Percentiles rank a stretch among this genome's conserved stretches.
Conservation (phyloP, 176 grass and related monocot species). For the Thinopyrum elongatum region DNA sequence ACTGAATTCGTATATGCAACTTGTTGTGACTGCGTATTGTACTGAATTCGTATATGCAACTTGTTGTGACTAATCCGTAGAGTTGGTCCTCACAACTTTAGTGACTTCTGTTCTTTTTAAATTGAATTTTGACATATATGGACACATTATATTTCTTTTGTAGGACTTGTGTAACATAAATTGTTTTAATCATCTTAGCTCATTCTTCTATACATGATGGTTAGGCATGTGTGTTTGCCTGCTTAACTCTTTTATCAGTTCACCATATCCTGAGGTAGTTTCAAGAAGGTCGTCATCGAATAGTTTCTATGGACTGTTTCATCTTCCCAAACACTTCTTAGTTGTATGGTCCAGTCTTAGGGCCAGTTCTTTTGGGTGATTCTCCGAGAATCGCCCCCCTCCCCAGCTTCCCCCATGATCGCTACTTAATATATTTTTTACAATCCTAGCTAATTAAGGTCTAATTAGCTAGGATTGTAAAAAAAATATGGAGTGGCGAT, state of each 20-base stretch:
- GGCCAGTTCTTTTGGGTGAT: too few relatives aligned
- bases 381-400: too few relatives aligned
- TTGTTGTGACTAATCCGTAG: not conserved
- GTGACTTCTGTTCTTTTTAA: not conserved
- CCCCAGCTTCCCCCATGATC: too few relatives aligned
- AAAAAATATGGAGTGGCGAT: too few relatives aligned
- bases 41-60: not conserved
- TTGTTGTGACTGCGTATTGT: conserved; percentile 29
- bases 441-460: too few relatives aligned
- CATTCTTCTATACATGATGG: not conserved
- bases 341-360: not conserved
- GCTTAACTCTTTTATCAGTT: conserved; percentile 15
- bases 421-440: too few relatives aligned
- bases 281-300: not conserved
- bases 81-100: conserved; percentile 6
- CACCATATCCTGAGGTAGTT: not conserved
- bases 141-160: not conserved
- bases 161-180: not conserved
- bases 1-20: conserved; percentile 3
- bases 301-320: conserved; percentile 16
- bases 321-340: not conserved
- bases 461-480: too few relatives aligned
- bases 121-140: conserved; percentile 4
- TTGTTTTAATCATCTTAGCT: not conserved
- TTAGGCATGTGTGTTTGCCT: not conserved